Evolutionary conservation across 2,329 filamentous ascomycete species (phyloP).

Genomic region (Hypoxylon sp.): DNA sequence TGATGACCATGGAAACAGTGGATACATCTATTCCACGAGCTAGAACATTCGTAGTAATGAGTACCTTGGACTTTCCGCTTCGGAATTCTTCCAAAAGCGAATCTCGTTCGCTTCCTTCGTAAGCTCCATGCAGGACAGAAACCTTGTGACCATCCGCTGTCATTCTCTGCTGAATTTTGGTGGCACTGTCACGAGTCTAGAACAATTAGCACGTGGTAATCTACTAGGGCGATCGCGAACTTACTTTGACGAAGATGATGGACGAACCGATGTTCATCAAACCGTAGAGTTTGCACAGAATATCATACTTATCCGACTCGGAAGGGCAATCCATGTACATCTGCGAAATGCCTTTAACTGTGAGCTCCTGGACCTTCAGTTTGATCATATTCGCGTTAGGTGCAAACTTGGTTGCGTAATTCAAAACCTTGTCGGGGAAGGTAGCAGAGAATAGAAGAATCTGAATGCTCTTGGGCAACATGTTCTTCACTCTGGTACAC

Average conservation of each 20-base stretch:
- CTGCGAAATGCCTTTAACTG: slow-evolving; percentile 96
- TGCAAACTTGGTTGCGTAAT: slow-evolving; percentile 87
- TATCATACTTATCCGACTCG: slow-evolving; percentile 87
- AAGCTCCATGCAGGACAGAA: slow-evolving; percentile 87
- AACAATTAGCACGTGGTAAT: slow-evolving; percentile 34
- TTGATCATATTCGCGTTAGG: slow-evolving; percentile 89
- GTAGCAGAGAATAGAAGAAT: slow-evolving; percentile 97
- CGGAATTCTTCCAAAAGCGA: slow-evolving; percentile 89
- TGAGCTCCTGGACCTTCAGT: slow-evolving; percentile 90
- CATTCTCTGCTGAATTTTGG: slow-evolving; percentile 89
- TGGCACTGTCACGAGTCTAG: slow-evolving; percentile 87
- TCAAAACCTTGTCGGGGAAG: slow-evolving; percentile 86
- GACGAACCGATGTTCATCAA: slow-evolving; percentile 97
- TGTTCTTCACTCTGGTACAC: slow-evolving; percentile 86
- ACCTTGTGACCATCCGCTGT: slow-evolving; percentile 90
- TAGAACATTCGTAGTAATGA: slow-evolving; percentile 97
- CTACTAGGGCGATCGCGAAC: slow-evolving; percentile 44
- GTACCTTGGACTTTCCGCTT: slow-evolving; percentile 88
- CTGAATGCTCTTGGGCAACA: slow-evolving; percentile 82
- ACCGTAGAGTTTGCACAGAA: slow-evolving; percentile 93
- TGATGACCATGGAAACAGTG: slow-evolving; percentile 97
- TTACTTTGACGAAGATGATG: slow-evolving; percentile 95
- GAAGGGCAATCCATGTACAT: slow-evolving; percentile 94
- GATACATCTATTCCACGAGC: slow-evolving; percentile 94
- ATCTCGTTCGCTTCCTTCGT: slow-evolving; percentile 88